Percentiles rank a stretch among this genome's conserved stretches.
Conservation (phyloP, 2,329 filamentous ascomycete species). For the Arthrobotrys sphaeroides region DNA sequence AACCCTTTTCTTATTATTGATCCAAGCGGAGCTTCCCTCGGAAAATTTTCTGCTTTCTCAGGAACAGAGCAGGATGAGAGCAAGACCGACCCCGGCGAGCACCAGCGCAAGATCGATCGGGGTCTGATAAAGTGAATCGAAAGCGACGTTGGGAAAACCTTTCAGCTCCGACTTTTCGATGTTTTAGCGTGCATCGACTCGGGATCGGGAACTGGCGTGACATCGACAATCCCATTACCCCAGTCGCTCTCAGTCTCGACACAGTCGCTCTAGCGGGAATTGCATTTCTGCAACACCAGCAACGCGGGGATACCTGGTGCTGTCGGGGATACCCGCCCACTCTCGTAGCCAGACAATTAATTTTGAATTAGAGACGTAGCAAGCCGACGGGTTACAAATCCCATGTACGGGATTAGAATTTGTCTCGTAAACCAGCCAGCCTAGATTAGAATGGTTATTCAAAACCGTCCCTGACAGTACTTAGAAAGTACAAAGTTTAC, state of each 20-base stretch:
- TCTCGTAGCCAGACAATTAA: too few relatives aligned
- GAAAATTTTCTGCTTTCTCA: neutral
- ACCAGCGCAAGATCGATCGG: neutral
- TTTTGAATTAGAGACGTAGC: too few relatives aligned
- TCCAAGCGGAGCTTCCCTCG: neutral
- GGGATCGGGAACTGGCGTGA: conserved; percentile 43
- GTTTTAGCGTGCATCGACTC: conserved; percentile 31
- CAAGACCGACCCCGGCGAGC: neutral
- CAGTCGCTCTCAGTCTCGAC: neutral
- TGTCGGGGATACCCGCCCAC: too few relatives aligned
- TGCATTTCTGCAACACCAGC: neutral
- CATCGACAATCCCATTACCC: conserved; percentile 31
- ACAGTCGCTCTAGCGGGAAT: too few relatives aligned
- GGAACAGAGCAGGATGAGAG: neutral
- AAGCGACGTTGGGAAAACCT: neutral
- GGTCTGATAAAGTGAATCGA: neutral
- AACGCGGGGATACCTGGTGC: neutral
- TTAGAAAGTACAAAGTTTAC: too few relatives aligned
- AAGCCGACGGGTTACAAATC: too few relatives aligned
- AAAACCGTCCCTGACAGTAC: too few relatives aligned
- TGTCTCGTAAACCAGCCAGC: too few relatives aligned
- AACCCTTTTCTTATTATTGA: neutral
- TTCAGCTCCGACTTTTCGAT: conserved; percentile 1
- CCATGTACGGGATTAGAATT: too few relatives aligned
- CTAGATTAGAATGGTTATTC: too few relatives aligned